Evolutionary conservation across 768 basidiomycete species (phyloP), one percentile per base, ranked within the genome.

Genomic region (Coprinopsis strossmayeri): DNA sequence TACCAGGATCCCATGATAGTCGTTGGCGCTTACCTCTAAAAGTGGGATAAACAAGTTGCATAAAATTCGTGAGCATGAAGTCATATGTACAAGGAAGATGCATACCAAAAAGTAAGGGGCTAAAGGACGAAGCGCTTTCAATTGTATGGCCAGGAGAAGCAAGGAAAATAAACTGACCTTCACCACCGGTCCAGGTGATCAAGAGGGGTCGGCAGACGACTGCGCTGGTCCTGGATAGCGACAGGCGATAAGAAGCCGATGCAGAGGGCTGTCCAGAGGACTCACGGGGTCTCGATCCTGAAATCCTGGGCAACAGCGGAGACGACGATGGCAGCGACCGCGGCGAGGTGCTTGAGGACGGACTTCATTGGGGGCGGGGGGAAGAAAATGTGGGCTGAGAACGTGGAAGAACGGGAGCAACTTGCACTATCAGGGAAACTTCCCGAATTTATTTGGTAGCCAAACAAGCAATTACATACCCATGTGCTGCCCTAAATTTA

Each of bases 251-350:
- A n/a, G n/a, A n/a, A n/a, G n/a, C n/a, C n/a, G n/a, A n/a, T n/a
- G n/a, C n/a, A n/a, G n/a, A n/a, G n/a, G n/a, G n/a, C n/a, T n/a
- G n/a, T n/a, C n/a, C n/a, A n/a, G 26, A 21, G 51, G 17, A 74
- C 85, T 59, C 55, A 88, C 87, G 87, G 87, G 30, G 87, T 91
- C 61, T 85, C 82, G 61, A 89, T 69, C 0, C 55, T 66, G 55
- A 81, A 58, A 25, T 53, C 52, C 58, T 79, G 78, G 15, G 76
- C 81, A 21, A 69, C 34, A 42, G 63, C 78, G 26, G 63, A 63
- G 43, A 64, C 61, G 39, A 65, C 68, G 53, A 74, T 60, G 55
- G 78, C 63, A 35, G 65, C 66, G 53, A 69, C 59, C 50, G 70
- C 59, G 44, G 67, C 56, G 56, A 78, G 48, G 46, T 71, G 58